phyloP scores from a whole-genome alignment of 345 rosid species.

The Brassica carinata region DNA sequence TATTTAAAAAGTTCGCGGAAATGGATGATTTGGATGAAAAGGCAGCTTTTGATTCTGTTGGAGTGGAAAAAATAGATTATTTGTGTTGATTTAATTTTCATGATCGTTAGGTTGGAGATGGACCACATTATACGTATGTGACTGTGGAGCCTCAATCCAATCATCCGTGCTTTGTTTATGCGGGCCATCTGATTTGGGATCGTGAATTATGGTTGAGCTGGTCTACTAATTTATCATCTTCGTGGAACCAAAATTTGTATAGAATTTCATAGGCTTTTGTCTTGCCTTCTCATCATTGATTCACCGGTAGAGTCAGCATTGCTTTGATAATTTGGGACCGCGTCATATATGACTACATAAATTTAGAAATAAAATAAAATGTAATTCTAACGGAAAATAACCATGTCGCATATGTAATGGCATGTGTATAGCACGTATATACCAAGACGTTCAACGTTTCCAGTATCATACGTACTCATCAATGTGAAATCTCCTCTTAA shows the following conservation, averaged over 20 bases:
- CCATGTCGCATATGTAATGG: not conserved
- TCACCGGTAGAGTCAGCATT: not conserved
- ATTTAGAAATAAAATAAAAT: not conserved
- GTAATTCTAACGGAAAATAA: not conserved
- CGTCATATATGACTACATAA: not conserved
- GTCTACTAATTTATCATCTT: not conserved
- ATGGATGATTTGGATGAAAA: slow-evolving; percentile 2
- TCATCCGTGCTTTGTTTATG: slow-evolving; percentile 1
- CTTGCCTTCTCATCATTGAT: not conserved
- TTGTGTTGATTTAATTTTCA: not conserved
- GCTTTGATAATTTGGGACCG: not conserved
- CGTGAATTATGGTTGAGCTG: not conserved
- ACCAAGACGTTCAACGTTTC: not conserved
- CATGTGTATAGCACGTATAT: too few relatives aligned
- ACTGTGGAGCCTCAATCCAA: slow-evolving; percentile 4
- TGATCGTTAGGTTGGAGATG: slow-evolving; percentile 7
- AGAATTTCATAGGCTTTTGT: not conserved
- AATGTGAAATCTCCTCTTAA: not conserved
- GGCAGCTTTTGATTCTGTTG: not conserved
- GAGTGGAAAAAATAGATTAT: not conserved
- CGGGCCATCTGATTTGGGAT: slow-evolving; percentile 13
- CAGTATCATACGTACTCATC: not conserved
- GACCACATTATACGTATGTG: slow-evolving; percentile 16
- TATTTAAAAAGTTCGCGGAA: not conserved
- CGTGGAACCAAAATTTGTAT: not conserved